Percentiles rank a stretch among this genome's conserved stretches.
Evolutionary conservation across 805 yeast species (phyloP).

Genomic region (Lachancea mirantina): DNA sequence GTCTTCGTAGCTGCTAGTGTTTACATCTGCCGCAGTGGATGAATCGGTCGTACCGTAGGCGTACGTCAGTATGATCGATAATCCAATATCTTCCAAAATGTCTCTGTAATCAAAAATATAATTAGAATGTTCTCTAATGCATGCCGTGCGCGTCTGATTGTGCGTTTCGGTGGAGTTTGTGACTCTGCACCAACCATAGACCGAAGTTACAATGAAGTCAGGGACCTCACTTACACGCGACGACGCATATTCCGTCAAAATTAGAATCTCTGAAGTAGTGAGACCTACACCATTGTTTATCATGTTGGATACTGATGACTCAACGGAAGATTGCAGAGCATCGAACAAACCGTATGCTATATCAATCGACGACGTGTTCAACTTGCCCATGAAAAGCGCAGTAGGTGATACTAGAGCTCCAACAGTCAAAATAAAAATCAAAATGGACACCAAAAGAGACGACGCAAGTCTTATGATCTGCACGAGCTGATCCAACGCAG

Average conservation of each 20-base stretch:
- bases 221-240: constrained; percentile 22
- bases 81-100: constrained; percentile 18
- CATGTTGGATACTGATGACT: constrained; percentile 18
- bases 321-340: constrained; percentile 20
- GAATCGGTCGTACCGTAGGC: constrained; percentile 18
- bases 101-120: constrained; percentile 27
- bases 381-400: constrained; percentile 17
- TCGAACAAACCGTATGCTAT: constrained; percentile 24
- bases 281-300: constrained; percentile 26
- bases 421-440: constrained; percentile 16
- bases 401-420: constrained; percentile 20
- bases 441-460: constrained; percentile 15
- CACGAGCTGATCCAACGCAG: constrained; percentile 20
- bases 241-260: constrained; percentile 24
- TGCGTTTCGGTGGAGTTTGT: constrained; percentile 10
- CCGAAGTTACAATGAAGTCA: constrained; percentile 19
- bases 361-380: constrained; percentile 21
- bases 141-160: constrained; percentile 13
- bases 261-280: constrained; percentile 26
- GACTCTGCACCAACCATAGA: constrained; percentile 24
- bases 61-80: constrained; percentile 25
- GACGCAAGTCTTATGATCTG: constrained; percentile 18
- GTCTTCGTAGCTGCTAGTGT: constrained; percentile 6
- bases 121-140: constrained; percentile 14
- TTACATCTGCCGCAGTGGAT: too few relatives aligned